Evolutionary conservation across 257 asterid species (phyloP).

Genomic region (Ophiorrhiza pumila): DNA sequence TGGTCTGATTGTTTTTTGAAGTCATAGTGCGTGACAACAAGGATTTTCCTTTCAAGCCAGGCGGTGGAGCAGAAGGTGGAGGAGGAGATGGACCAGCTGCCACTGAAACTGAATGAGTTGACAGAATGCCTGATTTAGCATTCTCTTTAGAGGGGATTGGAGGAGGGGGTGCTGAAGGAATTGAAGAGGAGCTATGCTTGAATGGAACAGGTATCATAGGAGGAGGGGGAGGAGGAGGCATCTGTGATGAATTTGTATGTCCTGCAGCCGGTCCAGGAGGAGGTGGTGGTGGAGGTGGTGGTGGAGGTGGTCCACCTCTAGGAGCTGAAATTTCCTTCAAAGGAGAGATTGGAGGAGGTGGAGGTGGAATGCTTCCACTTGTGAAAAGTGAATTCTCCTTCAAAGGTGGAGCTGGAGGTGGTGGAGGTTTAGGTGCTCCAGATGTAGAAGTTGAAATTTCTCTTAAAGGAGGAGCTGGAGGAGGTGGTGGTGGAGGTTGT

Average conservation of each 20-base stretch:
- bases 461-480: slow-evolving; percentile 29
- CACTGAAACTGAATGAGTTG: slow-evolving; percentile 24
- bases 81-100: slow-evolving; percentile 60
- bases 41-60: slow-evolving; percentile 55
- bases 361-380: slow-evolving; percentile 21
- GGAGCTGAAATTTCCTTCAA: slow-evolving; percentile 12
- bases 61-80: slow-evolving; percentile 69
- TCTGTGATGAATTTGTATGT: slow-evolving; percentile 28
- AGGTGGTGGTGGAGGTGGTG: slow-evolving; percentile 44
- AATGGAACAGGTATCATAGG: slow-evolving; percentile 18
- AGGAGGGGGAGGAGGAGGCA: slow-evolving; percentile 45
- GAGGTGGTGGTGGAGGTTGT: slow-evolving; percentile 17
- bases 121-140: slow-evolving; percentile 17
- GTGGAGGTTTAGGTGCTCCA: slow-evolving; percentile 18
- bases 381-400: slow-evolving; percentile 13
- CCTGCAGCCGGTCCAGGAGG: slow-evolving; percentile 29
- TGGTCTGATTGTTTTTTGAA: slow-evolving; percentile 54
- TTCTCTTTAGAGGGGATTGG: slow-evolving; percentile 37
- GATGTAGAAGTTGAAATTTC: slow-evolving; percentile 11
- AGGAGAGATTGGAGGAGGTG: slow-evolving; percentile 29
- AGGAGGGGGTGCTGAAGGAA: slow-evolving; percentile 74
- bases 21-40: slow-evolving; percentile 50
- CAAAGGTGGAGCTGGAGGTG: slow-evolving; percentile 18
- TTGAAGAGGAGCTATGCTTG: slow-evolving; percentile 18
- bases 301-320: slow-evolving; percentile 27